Conservation (phyloP, 2,329 filamentous ascomycete genomes). For the Phyllosticta citriasiana region DNA sequence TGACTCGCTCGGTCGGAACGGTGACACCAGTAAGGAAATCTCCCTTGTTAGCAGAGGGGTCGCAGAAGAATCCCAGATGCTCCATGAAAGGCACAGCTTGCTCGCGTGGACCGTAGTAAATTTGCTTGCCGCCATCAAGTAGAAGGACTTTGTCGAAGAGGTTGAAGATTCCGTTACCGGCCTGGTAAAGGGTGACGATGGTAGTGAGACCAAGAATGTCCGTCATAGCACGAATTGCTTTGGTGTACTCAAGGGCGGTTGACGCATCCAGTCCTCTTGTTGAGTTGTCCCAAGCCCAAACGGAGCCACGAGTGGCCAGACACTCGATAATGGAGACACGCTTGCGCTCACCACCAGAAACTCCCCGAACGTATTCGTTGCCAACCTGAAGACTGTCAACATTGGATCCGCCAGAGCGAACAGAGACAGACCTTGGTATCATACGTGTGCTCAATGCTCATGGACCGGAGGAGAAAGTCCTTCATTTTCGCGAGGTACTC, state of each 20-base stretch:
- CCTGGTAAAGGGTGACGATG: slow-evolving; percentile 55
- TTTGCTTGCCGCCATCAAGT: slow-evolving; percentile 64
- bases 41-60: slow-evolving; percentile 52
- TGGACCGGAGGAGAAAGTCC: slow-evolving; percentile 42
- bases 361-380: slow-evolving; percentile 55
- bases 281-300: slow-evolving; percentile 50
- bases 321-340: slow-evolving; percentile 59
- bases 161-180: slow-evolving; percentile 43
- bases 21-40: slow-evolving; percentile 73
- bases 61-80: slow-evolving; percentile 55
- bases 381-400: slow-evolving; percentile 36
- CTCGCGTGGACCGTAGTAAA: slow-evolving; percentile 57
- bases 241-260: slow-evolving; percentile 68
- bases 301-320: slow-evolving; percentile 46
- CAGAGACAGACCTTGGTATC: slow-evolving; percentile 43
- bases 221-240: slow-evolving; percentile 69
- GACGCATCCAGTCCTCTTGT: slow-evolving; percentile 72
- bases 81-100: slow-evolving; percentile 57
- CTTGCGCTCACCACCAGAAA: slow-evolving; percentile 60
- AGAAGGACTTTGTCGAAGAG: slow-evolving; percentile 64
- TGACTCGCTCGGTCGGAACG: slow-evolving; percentile 32
- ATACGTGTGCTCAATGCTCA: slow-evolving; percentile 41
- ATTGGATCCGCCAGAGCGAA: not conserved
- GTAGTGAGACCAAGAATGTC: slow-evolving; percentile 63
- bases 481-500: slow-evolving; percentile 39